Evolutionary conservation across 2,329 filamentous ascomycete genomes (phyloP).

Genomic region (Colletotrichum euphorbiae): DNA sequence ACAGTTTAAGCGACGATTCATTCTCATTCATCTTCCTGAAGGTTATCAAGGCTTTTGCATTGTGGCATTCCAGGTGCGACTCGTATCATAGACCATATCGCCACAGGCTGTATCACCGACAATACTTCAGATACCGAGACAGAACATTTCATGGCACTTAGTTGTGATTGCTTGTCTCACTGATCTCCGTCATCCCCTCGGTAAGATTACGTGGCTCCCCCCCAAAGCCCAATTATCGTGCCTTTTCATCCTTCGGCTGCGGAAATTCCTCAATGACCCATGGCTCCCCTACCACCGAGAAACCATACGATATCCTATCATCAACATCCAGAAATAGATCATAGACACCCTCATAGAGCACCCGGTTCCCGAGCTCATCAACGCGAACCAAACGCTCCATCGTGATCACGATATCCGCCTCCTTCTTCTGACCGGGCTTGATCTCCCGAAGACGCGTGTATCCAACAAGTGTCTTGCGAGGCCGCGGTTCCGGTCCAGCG

Average conservation of each 20-base stretch:
- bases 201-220: too few relatives aligned
- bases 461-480: constrained; percentile 63
- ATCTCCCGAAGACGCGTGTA: constrained; percentile 60
- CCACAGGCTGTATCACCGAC: too few relatives aligned
- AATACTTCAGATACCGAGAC: too few relatives aligned
- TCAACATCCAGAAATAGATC: constrained; percentile 56
- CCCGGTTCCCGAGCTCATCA: constrained; percentile 61
- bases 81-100: too few relatives aligned
- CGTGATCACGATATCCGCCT: constrained; percentile 54
- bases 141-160: too few relatives aligned
- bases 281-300: constrained; percentile 1
- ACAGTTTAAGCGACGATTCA: too few relatives aligned
- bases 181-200: too few relatives aligned
- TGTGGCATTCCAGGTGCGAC: too few relatives aligned
- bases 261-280: constrained; percentile 28
- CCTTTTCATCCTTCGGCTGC: constrained; percentile 8
- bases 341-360: constrained; percentile 67
- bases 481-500: constrained; percentile 61
- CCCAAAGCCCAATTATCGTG: too few relatives aligned
- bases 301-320: not conserved
- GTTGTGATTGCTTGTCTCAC: too few relatives aligned
- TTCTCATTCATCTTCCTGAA: too few relatives aligned
- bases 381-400: constrained; percentile 62
- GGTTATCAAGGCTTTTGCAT: too few relatives aligned
- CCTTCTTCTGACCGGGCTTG: constrained; percentile 46